A percentile compares a stretch with the other conserved stretches of the same genome.
Conservation (phyloP, 768 basidiomycete species). For the Boletus speciosus region DNA sequence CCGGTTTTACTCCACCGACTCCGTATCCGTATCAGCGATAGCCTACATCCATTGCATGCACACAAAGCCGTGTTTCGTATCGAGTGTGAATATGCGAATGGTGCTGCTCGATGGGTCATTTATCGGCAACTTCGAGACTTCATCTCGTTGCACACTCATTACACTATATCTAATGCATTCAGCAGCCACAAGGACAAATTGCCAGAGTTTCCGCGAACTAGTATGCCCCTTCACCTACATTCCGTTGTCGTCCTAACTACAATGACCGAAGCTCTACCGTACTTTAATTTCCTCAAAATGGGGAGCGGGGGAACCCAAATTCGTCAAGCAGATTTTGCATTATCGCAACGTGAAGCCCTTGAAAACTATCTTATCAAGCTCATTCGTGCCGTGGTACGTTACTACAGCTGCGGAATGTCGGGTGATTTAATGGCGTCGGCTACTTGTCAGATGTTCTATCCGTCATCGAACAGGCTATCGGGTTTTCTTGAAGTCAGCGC, state of each 20-base stretch:
- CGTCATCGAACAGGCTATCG: conserved; percentile 82
- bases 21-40: conserved; percentile 82
- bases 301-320: conserved; percentile 52
- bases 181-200: conserved; percentile 69
- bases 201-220: conserved; percentile 89
- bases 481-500: conserved; percentile 92
- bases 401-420: neutral
- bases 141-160: conserved; percentile 84
- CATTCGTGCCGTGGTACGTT: conserved; percentile 81
- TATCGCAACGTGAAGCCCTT: conserved; percentile 73
- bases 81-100: conserved; percentile 96
- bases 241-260: neutral
- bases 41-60: conserved; percentile 73
- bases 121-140: conserved; percentile 94
- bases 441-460: conserved; percentile 82
- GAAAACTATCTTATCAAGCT: conserved; percentile 87
- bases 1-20: conserved; percentile 76
- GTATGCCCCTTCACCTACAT: conserved; percentile 34
- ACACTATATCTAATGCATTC: conserved; percentile 79
- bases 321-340: conserved; percentile 72
- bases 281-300: conserved; percentile 80
- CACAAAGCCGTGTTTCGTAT: conserved; percentile 83
- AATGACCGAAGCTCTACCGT: conserved; percentile 64
- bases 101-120: conserved; percentile 90
- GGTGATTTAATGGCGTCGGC: conserved; percentile 5